Evolutionary conservation across 192 early-diverging fungal species (phyloP).

Genomic region (Oehlia diaphana): DNA sequence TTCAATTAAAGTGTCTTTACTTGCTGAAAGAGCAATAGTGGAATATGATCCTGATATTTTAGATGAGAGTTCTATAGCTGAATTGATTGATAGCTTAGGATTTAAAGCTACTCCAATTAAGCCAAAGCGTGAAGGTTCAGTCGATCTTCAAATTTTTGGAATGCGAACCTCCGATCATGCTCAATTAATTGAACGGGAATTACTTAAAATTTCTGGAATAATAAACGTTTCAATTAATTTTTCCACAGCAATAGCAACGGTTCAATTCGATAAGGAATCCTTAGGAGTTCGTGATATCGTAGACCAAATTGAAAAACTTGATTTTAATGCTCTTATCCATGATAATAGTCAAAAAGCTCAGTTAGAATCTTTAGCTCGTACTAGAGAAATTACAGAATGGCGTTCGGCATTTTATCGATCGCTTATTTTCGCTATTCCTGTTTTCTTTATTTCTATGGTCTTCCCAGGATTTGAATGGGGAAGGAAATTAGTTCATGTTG

Average conservation of each 20-base stretch:
- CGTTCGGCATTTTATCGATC: slow-evolving; percentile 62
- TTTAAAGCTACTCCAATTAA: slow-evolving; percentile 67
- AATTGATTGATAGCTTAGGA: slow-evolving; percentile 69
- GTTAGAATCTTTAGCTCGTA: slow-evolving; percentile 83
- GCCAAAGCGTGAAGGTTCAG: slow-evolving; percentile 47
- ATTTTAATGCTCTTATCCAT: slow-evolving; percentile 74
- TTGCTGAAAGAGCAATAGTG: slow-evolving; percentile 80
- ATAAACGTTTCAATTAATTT: slow-evolving; percentile 70
- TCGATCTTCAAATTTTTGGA: slow-evolving; percentile 87
- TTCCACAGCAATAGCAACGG: slow-evolving; percentile 68
- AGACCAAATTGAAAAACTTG: slow-evolving; percentile 74
- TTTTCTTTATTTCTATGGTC: slow-evolving; percentile 79
- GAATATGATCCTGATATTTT: slow-evolving; percentile 55
- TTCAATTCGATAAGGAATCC: slow-evolving; percentile 66
- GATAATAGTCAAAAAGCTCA: slow-evolving; percentile 72
- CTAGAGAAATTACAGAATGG: slow-evolving; percentile 86
- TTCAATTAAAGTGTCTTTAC: slow-evolving; percentile 78
- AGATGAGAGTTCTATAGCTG: slow-evolving; percentile 52
- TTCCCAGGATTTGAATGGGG: slow-evolving; percentile 53
- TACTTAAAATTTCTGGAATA: slow-evolving; percentile 60
- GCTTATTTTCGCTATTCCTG: slow-evolving; percentile 76
- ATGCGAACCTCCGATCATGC: slow-evolving; percentile 89
- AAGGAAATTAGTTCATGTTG: slow-evolving; percentile 30
- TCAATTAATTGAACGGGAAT: slow-evolving; percentile 71
- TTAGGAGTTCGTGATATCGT: slow-evolving; percentile 81